Percentiles rank a stretch among this genome's conserved stretches.
Conservation (phyloP, 2,329 filamentous ascomycete species). For the Trichoderma sp. region DNA sequence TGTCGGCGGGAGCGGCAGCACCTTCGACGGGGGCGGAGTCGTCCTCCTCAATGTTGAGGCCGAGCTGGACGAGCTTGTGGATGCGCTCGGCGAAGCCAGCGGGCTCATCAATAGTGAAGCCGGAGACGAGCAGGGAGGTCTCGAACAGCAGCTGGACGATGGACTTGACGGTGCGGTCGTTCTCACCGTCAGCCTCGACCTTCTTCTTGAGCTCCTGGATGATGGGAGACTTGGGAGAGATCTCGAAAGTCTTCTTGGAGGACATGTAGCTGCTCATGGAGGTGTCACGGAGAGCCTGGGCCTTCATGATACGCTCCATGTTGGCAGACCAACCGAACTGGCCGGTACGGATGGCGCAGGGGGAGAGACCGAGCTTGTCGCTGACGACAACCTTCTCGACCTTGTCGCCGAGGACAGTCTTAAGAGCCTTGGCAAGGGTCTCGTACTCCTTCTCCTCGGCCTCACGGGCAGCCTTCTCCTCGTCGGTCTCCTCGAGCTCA, state of each 20-base stretch:
- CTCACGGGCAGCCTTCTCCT: slow-evolving; percentile 97
- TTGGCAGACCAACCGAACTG: slow-evolving; percentile 99
- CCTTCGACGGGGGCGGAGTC: slow-evolving; percentile 68
- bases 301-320: slow-evolving; percentile 99
- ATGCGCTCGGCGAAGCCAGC: slow-evolving; percentile 98
- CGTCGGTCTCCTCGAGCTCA: slow-evolving; percentile 98
- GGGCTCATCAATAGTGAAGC: slow-evolving; percentile 99
- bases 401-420: slow-evolving; percentile 99
- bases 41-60: slow-evolving; percentile 94
- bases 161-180: slow-evolving; percentile 98
- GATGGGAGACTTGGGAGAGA: slow-evolving; percentile 97
- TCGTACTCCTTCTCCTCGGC: slow-evolving; percentile 98
- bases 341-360: slow-evolving; percentile 98
- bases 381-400: slow-evolving; percentile 99
- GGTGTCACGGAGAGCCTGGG: slow-evolving; percentile 98
- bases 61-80: slow-evolving; percentile 98
- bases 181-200: slow-evolving; percentile 96
- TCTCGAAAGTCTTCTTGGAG: slow-evolving; percentile 99
- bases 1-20: slow-evolving; percentile 57
- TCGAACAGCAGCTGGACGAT: slow-evolving; percentile 98
- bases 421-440: slow-evolving; percentile 89
- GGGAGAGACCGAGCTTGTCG: slow-evolving; percentile 91
- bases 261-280: slow-evolving; percentile 99
- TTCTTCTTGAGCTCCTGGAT: slow-evolving; percentile 99
- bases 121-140: slow-evolving; percentile 96